These are phyloP conservation scores for Actinomortierella wolfii DNA, from an alignment of 371 early-diverging fungal species.

Conservation along the genomic window DNA sequence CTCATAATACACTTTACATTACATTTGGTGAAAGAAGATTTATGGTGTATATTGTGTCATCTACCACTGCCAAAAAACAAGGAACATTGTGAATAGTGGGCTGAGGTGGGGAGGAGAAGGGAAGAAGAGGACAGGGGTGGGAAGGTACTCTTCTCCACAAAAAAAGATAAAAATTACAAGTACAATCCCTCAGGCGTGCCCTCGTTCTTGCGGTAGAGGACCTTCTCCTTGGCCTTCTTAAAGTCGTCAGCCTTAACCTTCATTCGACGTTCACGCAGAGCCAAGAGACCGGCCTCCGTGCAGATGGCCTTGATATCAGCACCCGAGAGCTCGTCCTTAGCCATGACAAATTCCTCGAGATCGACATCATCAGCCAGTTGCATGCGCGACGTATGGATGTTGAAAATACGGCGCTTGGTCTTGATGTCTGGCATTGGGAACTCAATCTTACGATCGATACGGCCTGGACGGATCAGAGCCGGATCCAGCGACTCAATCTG, in stretches of 20 bases:
- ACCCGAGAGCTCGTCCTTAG: conserved; percentile 99
- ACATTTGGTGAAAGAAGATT: too few species aligned
- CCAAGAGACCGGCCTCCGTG: conserved; percentile 99
- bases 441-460: conserved; percentile 99
- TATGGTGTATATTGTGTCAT: too few species aligned
- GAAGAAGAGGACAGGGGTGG: not conserved
- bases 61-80: not conserved
- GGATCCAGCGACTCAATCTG: conserved; percentile 99
- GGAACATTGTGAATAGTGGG: conserved; percentile 1
- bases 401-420: conserved; percentile 98
- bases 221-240: conserved; percentile 99
- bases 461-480: conserved; percentile 98
- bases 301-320: conserved; percentile 99
- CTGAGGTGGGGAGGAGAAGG: not conserved
- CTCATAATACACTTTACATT: not conserved
- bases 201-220: conserved; percentile 98
- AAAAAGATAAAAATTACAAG: too few species aligned
- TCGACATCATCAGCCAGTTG: conserved; percentile 97
- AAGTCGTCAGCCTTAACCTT: conserved; percentile 99
- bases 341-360: conserved; percentile 98
- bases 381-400: conserved; percentile 99
- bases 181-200: conserved; percentile 98
- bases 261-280: conserved; percentile 99
- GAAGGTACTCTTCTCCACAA: too few species aligned
- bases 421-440: conserved; percentile 99